Percentiles rank a stretch among this genome's conserved stretches.
phyloP scores from a whole-genome alignment of 257 asterid species.

The Solanum tacnaense region DNA sequence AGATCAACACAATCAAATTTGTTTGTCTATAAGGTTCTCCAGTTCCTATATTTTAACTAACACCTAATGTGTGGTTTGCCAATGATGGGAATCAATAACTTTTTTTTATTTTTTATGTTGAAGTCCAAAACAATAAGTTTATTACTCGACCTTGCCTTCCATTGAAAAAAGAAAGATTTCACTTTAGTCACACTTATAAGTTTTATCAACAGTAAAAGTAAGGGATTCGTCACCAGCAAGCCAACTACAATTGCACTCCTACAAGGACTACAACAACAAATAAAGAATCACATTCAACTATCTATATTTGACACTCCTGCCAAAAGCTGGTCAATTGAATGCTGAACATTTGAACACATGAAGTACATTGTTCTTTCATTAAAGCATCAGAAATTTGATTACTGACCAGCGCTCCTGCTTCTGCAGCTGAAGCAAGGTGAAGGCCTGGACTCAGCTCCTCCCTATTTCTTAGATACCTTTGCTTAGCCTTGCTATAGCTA shows the following conservation, averaged over 20 bases:
- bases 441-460: slow-evolving; percentile 67
- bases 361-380: neutral
- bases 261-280: neutral
- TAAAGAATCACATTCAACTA: neutral
- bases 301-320: neutral
- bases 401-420: slow-evolving; percentile 95
- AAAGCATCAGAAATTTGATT: slow-evolving; percentile 8
- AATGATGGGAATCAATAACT: neutral
- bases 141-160: neutral
- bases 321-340: neutral
- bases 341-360: neutral
- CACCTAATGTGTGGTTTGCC: neutral
- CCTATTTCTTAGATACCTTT: slow-evolving; percentile 61
- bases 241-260: neutral
- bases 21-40: neutral
- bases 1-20: neutral
- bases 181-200: neutral
- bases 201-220: neutral
- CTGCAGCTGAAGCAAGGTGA: slow-evolving; percentile 97
- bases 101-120: neutral
- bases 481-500: slow-evolving; percentile 87
- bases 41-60: neutral
- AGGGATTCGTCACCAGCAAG: neutral
- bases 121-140: neutral
- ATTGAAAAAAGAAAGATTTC: neutral